These are phyloP conservation scores for Globisporangium acanthophoron DNA, from an alignment of 352 stramenopile genomes.

Conservation along the genomic window DNA sequence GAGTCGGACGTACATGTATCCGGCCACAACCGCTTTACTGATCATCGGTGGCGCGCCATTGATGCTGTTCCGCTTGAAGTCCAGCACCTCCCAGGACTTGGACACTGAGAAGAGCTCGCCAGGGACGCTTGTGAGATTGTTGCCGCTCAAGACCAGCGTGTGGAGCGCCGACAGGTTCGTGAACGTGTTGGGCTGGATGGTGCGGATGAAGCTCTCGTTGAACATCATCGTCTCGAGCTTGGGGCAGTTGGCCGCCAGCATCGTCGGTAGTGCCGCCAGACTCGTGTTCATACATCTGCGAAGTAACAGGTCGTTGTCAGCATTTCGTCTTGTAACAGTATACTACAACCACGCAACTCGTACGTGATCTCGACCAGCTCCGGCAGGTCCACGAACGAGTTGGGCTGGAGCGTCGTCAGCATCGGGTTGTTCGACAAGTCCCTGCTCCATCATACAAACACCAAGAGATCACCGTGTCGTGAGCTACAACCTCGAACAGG, in stretches of 20 bases:
- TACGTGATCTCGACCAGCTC: constrained; percentile 41
- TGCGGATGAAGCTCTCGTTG: constrained; percentile 30
- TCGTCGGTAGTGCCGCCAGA: constrained; percentile 24
- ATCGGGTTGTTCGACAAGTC: constrained; percentile 52
- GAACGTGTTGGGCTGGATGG: constrained; percentile 30
- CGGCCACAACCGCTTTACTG: constrained; percentile 27
- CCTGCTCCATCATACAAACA: constrained; percentile 13
- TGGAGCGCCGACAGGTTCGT: constrained; percentile 38
- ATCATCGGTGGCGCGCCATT: constrained; percentile 30
- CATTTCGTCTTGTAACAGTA: no score
- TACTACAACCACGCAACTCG: background rate
- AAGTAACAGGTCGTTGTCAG: background rate
- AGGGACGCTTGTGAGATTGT: constrained; percentile 37
- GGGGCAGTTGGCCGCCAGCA: constrained; percentile 32
- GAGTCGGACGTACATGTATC: constrained; percentile 42
- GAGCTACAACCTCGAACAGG: no score
- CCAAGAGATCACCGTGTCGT: background rate
- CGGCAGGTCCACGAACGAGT: constrained; percentile 39
- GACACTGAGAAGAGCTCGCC: constrained; percentile 32
- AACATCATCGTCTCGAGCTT: constrained; percentile 32
- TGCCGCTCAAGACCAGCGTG: constrained; percentile 53
- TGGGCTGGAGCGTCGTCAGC: constrained; percentile 35
- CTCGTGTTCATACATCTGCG: constrained; percentile 37
- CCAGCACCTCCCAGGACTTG: constrained; percentile 46
- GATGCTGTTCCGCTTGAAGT: constrained; percentile 50